These are phyloP conservation scores for Talaromyces marneffei DNA, from an alignment of 2,329 filamentous ascomycete genomes.

Conservation along the genomic window DNA sequence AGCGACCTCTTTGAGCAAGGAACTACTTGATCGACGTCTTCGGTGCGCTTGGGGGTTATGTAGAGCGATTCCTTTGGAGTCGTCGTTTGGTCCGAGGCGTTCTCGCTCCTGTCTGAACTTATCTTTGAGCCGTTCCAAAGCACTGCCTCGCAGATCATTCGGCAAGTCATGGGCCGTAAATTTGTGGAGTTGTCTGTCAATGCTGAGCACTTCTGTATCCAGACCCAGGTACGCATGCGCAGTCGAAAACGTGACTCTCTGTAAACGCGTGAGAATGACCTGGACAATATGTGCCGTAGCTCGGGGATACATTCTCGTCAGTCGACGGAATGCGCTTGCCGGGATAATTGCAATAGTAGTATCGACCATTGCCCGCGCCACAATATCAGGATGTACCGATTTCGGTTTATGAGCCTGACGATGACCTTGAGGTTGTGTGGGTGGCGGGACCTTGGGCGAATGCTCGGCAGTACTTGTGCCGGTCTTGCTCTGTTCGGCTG, in stretches of 20 bases:
- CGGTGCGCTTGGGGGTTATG: slow-evolving; percentile 69
- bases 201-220: slow-evolving; percentile 84
- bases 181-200: slow-evolving; percentile 87
- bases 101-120: slow-evolving; percentile 86
- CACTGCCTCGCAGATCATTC: slow-evolving; percentile 78
- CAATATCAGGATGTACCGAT: slow-evolving; percentile 92
- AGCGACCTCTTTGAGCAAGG: slow-evolving; percentile 71
- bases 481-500: slow-evolving; percentile 20
- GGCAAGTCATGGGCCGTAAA: slow-evolving; percentile 89
- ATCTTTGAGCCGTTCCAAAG: slow-evolving; percentile 78
- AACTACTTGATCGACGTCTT: slow-evolving; percentile 65
- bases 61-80: slow-evolving; percentile 86
- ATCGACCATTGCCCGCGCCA: slow-evolving; percentile 91
- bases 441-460: slow-evolving; percentile 19
- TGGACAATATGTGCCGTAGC: slow-evolving; percentile 96
- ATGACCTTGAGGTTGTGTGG: slow-evolving; percentile 16
- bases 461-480: slow-evolving; percentile 11
- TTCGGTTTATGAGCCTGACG: slow-evolving; percentile 43
- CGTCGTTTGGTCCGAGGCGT: slow-evolving; percentile 71
- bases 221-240: slow-evolving; percentile 91
- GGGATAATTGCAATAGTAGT: slow-evolving; percentile 98
- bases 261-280: slow-evolving; percentile 88
- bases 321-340: slow-evolving; percentile 84
- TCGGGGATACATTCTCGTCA: slow-evolving; percentile 92
- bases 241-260: slow-evolving; percentile 89